A percentile compares a stretch with the other conserved stretches of the same genome.
Conservation (phyloP, 768 basidiomycete species). For the Termitomyces sp. region DNA sequence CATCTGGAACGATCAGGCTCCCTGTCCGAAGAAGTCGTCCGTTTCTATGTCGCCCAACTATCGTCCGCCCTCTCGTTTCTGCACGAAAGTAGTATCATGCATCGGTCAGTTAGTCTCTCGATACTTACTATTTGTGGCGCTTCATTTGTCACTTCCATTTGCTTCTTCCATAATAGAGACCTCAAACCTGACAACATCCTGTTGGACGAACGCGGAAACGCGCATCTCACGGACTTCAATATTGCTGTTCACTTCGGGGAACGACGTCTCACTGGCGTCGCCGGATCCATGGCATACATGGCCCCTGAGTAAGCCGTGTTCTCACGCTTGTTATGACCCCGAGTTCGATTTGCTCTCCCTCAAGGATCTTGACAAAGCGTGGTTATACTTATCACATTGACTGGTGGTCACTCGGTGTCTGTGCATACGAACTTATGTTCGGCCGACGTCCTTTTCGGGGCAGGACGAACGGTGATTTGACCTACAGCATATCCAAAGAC, state of each 20-base stretch:
- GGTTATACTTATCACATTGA: slow-evolving; percentile 94
- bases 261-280: slow-evolving; percentile 82
- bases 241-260: slow-evolving; percentile 97
- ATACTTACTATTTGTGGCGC: slow-evolving; percentile 17
- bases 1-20: slow-evolving; percentile 80
- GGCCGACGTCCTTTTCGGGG: slow-evolving; percentile 91
- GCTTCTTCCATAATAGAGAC: slow-evolving; percentile 49
- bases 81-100: slow-evolving; percentile 92
- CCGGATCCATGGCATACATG: slow-evolving; percentile 99
- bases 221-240: slow-evolving; percentile 97
- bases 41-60: slow-evolving; percentile 87
- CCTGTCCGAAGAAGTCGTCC: slow-evolving; percentile 71
- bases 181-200: slow-evolving; percentile 98
- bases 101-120: slow-evolving; percentile 60
- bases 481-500: slow-evolving; percentile 89
- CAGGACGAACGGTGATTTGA: slow-evolving; percentile 87
- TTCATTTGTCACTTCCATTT: slow-evolving; percentile 11
- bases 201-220: slow-evolving; percentile 91
- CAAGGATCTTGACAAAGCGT: slow-evolving; percentile 77
- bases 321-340: slow-evolving; percentile 2
- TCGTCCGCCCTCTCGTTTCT: slow-evolving; percentile 85
- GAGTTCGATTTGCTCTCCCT: slow-evolving; percentile 1
- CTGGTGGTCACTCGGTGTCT: slow-evolving; percentile 96
- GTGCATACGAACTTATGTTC: slow-evolving; percentile 88
- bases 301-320: slow-evolving; percentile 58